Evolutionary conservation across 2,329 filamentous ascomycete genomes (phyloP).

Genomic region (Rhinocladiella similis): DNA sequence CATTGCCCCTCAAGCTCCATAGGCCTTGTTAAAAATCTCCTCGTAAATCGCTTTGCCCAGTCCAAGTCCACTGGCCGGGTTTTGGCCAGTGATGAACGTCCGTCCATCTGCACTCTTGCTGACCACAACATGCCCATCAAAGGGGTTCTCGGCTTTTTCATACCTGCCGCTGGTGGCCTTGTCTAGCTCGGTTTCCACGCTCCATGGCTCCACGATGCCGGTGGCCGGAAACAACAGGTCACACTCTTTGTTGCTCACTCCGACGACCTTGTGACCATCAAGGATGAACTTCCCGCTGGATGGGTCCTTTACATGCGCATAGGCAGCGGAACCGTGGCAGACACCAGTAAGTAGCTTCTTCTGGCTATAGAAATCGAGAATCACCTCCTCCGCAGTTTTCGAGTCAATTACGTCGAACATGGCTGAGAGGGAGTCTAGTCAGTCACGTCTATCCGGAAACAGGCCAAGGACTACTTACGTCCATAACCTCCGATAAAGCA

Average conservation of each 20-base stretch:
- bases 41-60: constrained; percentile 43
- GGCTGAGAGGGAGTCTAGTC: constrained; percentile 25
- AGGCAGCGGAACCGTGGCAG: constrained; percentile 49
- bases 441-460: background rate
- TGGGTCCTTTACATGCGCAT: constrained; percentile 44
- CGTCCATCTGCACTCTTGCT: constrained; percentile 31
- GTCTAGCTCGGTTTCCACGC: constrained; percentile 47
- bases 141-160: constrained; percentile 47
- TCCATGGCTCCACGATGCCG: constrained; percentile 38
- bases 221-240: constrained; percentile 14
- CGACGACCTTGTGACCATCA: constrained; percentile 38
- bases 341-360: constrained; percentile 53
- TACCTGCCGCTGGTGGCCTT: constrained; percentile 43
- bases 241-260: constrained; percentile 51
- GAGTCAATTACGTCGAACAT: constrained; percentile 53
- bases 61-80: constrained; percentile 45
- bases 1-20: too few relatives aligned
- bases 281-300: constrained; percentile 35
- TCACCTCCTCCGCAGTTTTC: constrained; percentile 43
- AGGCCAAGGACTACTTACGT: background rate
- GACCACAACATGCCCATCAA: constrained; percentile 46
- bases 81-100: constrained; percentile 51
- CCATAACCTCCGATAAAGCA: constrained; percentile 61
- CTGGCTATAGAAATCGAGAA: constrained; percentile 49
- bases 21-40: too few relatives aligned